Evolutionary conservation across 176 grass and related monocot species (phyloP).

Genomic region (Carex littledalei): DNA sequence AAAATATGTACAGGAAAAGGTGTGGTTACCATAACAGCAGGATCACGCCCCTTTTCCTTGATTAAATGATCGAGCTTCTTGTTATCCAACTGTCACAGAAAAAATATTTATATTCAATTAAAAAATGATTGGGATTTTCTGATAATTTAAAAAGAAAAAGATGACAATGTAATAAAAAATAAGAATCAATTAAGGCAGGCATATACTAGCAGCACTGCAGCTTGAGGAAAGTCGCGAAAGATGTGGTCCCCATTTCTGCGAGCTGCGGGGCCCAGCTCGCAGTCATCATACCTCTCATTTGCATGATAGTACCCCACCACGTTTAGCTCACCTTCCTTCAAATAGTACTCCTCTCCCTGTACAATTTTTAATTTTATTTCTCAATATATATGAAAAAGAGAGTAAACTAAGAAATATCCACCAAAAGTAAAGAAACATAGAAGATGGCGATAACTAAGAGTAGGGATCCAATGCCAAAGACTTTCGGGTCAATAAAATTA

Average conservation of each 20-base stretch:
- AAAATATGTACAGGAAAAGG: not conserved
- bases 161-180: not conserved
- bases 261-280: conserved; percentile 56
- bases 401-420: not conserved
- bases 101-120: not conserved
- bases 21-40: conserved; percentile 42
- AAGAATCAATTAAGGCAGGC: not conserved
- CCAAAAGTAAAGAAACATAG: not conserved
- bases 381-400: not conserved
- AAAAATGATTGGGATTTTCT: conserved; percentile 2
- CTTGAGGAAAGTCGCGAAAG: conserved; percentile 85
- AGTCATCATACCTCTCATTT: conserved; percentile 71
- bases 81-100: conserved; percentile 56
- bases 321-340: conserved; percentile 37
- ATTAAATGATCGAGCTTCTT: conserved; percentile 60
- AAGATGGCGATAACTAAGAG: not conserved
- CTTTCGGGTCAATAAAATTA: not conserved
- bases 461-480: not conserved
- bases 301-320: conserved; percentile 98
- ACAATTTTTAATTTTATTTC: not conserved
- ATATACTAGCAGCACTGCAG: conserved; percentile 68
- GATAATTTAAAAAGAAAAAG: not conserved
- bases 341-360: conserved; percentile 70
- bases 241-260: conserved; percentile 92
- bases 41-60: conserved; percentile 40